A percentile compares a stretch with the other conserved stretches of the same genome.
Evolutionary conservation across 148 eudicot species (phyloP).

Genomic region (Persicaria tinctoria): DNA sequence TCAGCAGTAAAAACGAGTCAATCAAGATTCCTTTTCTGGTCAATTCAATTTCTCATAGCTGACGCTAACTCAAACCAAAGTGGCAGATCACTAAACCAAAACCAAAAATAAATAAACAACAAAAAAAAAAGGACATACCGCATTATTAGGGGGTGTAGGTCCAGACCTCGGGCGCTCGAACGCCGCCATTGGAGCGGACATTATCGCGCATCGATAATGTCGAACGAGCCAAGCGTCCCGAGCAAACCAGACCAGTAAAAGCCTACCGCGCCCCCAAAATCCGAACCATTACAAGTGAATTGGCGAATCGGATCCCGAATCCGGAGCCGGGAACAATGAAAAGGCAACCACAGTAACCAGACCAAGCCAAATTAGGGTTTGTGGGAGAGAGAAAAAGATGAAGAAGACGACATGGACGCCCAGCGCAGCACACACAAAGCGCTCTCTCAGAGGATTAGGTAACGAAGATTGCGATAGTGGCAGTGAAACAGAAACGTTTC

Average conservation of each 20-base stretch:
- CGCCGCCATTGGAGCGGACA: slow-evolving; percentile 30
- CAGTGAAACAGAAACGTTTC: slow-evolving; percentile 7
- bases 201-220: slow-evolving; percentile 18
- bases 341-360: not conserved
- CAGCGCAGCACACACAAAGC: not conserved
- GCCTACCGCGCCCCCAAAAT: not conserved
- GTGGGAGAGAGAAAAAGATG: not conserved
- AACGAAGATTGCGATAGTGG: slow-evolving; percentile 17
- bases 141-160: slow-evolving; percentile 16
- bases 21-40: slow-evolving; percentile 3
- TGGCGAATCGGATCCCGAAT: not conserved
- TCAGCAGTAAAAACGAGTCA: not conserved
- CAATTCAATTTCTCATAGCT: not conserved
- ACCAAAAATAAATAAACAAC: not conserved
- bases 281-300: not conserved
- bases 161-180: slow-evolving; percentile 34
- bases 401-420: slow-evolving; percentile 5
- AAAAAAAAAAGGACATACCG: slow-evolving; percentile 17
- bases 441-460: slow-evolving; percentile 20
- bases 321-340: not conserved
- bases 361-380: slow-evolving; percentile 7
- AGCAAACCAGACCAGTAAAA: not conserved
- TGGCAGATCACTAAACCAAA: not conserved
- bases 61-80: not conserved
- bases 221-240: not conserved